Evolutionary conservation across 768 basidiomycete genomes (phyloP), one percentile per base, ranked within the genome.

Genomic region (Sarcodon aspratus): DNA sequence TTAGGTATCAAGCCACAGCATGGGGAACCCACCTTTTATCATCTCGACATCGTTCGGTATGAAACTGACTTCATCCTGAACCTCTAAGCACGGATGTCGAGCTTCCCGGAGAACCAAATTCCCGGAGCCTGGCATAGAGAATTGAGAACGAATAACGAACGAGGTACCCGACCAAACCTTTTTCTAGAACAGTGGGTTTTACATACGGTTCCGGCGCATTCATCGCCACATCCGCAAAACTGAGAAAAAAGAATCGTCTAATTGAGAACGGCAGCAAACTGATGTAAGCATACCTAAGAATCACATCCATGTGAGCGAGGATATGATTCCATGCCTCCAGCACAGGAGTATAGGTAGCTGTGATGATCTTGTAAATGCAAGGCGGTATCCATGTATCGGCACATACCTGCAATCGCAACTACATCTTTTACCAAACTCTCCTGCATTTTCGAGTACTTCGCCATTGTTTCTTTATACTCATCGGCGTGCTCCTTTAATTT

Each of bases 21-120:
- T n/a, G 12, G 2, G 21, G 10, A 9, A 15, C 55, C 68, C 55
- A 80, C 88, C 82, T 69, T 91, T 92, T 44, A 86, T 78, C 89
- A 98, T 91, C 61, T 93, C 82, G 34, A 96, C 81, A 58, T 98
- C 90, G 60, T 98, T 99, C 1, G 94, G 75, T 56, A 99, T 98
- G 63, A 98, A 98, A 57, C 77, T 84, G 37, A 99, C 74, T 36
- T 92, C 96, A 46, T 97, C 95, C 60, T 97, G 93, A 5, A 95
- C 85, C 63, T 99, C 96, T 15, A 99, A 70, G 57, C 95, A 97
- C 11, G 96, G 96, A 67, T 99, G 96, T 21, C 96, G 74, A 9
- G 95, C 92, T 34, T 93, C 90, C 51, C 74, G 76, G 18, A 98
- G 70, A 36, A 89, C 64, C 9, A 98, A 70, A 59, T 80, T 82